Percentiles rank a stretch among this genome's conserved stretches.
Conservation (phyloP, 2,329 filamentous ascomycete genomes). For the Elsinoe perseae region DNA sequence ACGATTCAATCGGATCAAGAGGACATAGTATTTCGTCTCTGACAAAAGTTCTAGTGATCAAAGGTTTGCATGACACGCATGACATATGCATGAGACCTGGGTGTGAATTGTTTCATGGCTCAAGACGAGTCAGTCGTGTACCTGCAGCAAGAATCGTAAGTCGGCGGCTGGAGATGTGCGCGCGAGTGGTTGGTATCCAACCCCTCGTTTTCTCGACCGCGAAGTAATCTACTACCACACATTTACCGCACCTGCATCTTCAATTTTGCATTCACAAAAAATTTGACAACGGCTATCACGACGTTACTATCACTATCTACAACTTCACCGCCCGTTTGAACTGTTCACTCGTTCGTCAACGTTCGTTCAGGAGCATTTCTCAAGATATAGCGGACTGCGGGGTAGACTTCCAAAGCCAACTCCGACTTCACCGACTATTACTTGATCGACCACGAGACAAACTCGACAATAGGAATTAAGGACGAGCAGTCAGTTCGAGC, state of each 20-base stretch:
- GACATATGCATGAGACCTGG: too few relatives aligned
- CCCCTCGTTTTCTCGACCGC: neutral
- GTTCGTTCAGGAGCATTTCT: neutral
- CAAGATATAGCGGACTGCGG: neutral
- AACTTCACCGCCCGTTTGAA: neutral
- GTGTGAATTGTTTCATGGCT: neutral
- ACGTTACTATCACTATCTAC: constrained; percentile 9
- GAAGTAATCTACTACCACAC: neutral
- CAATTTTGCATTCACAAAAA: neutral
- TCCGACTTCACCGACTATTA: constrained; percentile 7
- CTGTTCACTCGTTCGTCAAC: neutral
- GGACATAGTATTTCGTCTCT: neutral
- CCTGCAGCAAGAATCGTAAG: neutral
- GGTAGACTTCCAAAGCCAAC: constrained; percentile 13
- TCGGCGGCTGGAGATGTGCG: neutral
- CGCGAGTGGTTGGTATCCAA: constrained; percentile 6
- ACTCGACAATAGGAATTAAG: neutral
- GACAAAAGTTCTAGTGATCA: neutral
- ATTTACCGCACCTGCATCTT: constrained; percentile 7
- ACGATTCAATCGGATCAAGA: neutral
- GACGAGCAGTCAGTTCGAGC: neutral
- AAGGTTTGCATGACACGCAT: neutral
- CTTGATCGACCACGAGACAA: neutral
- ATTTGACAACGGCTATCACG: constrained; percentile 10
- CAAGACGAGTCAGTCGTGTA: neutral